Evolutionary conservation across 352 stramenopile genomes (phyloP).

Genomic region (Aphanomyces invadans): DNA sequence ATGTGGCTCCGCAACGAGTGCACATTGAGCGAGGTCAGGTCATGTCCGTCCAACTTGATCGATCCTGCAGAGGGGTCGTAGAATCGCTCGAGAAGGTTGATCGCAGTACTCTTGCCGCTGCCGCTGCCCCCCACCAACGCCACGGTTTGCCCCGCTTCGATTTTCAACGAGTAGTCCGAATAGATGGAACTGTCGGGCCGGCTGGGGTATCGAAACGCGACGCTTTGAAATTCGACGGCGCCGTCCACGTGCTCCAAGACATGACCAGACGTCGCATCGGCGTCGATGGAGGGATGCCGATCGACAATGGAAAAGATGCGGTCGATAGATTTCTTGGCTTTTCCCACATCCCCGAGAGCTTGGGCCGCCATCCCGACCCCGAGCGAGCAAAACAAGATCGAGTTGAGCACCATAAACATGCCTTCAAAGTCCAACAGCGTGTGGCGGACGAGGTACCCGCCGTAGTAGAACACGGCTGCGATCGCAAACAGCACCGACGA

Average conservation of each 20-base stretch:
- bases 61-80: conserved; percentile 3
- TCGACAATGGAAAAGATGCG: conserved; percentile 31
- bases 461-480: conserved; percentile 9
- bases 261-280: background rate
- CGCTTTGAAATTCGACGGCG: background rate
- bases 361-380: conserved; percentile 27
- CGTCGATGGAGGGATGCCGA: conserved; percentile 25
- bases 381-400: conserved; percentile 31
- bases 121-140: conserved; percentile 28
- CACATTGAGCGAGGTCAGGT: conserved; percentile 31
- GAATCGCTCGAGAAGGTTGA: conserved; percentile 54
- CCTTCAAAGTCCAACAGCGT: conserved; percentile 27
- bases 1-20: conserved; percentile 32
- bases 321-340: conserved; percentile 24
- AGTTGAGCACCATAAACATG: conserved; percentile 30
- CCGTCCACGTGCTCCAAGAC: background rate
- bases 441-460: conserved; percentile 4
- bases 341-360: conserved; percentile 26
- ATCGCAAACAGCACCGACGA: conserved; percentile 13
- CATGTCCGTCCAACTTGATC: background rate
- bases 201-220: conserved; percentile 46
- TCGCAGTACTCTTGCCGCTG: conserved; percentile 23
- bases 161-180: conserved; percentile 46
- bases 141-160: conserved; percentile 34
- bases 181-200: conserved; percentile 47